These are phyloP conservation scores for Solioccasus polychromus DNA, from an alignment of 768 basidiomycete species.

Conservation along the genomic window DNA sequence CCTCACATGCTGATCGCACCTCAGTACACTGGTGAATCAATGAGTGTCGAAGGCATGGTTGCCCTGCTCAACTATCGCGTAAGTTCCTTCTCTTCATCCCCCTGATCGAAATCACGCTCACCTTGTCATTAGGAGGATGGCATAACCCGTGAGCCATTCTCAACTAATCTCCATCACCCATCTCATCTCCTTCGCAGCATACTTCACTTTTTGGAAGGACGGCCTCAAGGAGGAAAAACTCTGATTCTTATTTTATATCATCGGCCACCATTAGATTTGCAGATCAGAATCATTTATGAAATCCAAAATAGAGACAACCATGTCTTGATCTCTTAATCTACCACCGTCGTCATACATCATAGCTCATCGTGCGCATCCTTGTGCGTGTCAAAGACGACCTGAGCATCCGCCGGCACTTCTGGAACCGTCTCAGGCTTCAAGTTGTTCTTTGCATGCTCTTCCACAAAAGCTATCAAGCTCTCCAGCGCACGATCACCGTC, in stretches of 20 bases:
- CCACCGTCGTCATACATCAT: slow-evolving; percentile 13
- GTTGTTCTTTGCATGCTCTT: slow-evolving; percentile 76
- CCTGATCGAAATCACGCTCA: slow-evolving; percentile 11
- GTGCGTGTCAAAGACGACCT: slow-evolving; percentile 26
- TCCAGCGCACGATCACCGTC: slow-evolving; percentile 90
- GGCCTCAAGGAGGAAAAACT: slow-evolving; percentile 82
- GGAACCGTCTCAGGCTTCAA: slow-evolving; percentile 39
- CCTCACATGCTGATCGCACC: neutral
- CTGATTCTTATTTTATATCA: slow-evolving; percentile 26
- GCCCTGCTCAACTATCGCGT: slow-evolving; percentile 92
- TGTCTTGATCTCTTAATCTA: slow-evolving; percentile 18
- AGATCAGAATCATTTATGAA: slow-evolving; percentile 15
- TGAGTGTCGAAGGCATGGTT: slow-evolving; percentile 92
- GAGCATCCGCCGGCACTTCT: slow-evolving; percentile 20
- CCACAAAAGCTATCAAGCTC: slow-evolving; percentile 78
- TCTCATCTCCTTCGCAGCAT: slow-evolving; percentile 47
- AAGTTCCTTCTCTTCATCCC: slow-evolving; percentile 22
- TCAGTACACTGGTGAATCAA: slow-evolving; percentile 68
- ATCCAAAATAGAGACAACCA: slow-evolving; percentile 21
- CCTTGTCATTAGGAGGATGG: slow-evolving; percentile 60
- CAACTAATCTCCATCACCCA: neutral
- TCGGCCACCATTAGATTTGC: slow-evolving; percentile 3
- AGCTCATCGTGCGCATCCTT: slow-evolving; percentile 29
- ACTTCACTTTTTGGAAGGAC: slow-evolving; percentile 95
- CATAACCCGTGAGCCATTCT: slow-evolving; percentile 61